A percentile compares a stretch with the other conserved stretches of the same genome.
phyloP scores from a whole-genome alignment of 208 protist species.

The Trypanosoma caninum region DNA sequence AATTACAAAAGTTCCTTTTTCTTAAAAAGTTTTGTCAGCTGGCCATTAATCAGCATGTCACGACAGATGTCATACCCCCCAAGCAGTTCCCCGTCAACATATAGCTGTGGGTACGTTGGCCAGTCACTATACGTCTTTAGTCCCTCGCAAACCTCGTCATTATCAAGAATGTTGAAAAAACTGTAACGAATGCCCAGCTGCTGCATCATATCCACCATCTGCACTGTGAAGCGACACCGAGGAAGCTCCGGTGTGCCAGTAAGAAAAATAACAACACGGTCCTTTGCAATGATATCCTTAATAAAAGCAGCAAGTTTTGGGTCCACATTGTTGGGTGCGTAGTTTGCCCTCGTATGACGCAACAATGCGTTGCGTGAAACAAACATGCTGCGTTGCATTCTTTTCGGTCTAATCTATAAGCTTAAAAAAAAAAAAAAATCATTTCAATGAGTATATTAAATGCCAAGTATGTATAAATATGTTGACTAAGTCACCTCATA shows the following conservation, averaged over 20 bases:
- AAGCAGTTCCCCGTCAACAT: constrained; percentile 88
- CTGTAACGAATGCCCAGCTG: constrained; percentile 75
- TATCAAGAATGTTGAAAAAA: constrained; percentile 88
- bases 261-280: constrained; percentile 87
- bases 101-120: constrained; percentile 93
- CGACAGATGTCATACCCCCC: constrained; percentile 90
- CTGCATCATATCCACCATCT: constrained; percentile 76
- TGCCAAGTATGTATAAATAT: no score
- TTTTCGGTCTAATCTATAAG: no score
- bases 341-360: constrained; percentile 21
- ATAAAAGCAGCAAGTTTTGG: constrained; percentile 63
- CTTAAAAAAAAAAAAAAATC: no score
- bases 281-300: constrained; percentile 59
- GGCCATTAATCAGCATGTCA: constrained; percentile 74
- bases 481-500: no score
- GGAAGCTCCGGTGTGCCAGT: constrained; percentile 85
- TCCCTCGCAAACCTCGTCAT: constrained; percentile 87
- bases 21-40: constrained; percentile 66
- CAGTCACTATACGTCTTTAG: constrained; percentile 91
- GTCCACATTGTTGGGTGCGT: constrained; percentile 42
- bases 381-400: constrained; percentile 29
- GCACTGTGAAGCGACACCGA: constrained; percentile 86
- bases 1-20: constrained; percentile 70
- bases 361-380: constrained; percentile 8
- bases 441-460: no score